Evolutionary conservation across 306 rosid genomes (phyloP).

Genomic region (Leucaena leucocephala): DNA sequence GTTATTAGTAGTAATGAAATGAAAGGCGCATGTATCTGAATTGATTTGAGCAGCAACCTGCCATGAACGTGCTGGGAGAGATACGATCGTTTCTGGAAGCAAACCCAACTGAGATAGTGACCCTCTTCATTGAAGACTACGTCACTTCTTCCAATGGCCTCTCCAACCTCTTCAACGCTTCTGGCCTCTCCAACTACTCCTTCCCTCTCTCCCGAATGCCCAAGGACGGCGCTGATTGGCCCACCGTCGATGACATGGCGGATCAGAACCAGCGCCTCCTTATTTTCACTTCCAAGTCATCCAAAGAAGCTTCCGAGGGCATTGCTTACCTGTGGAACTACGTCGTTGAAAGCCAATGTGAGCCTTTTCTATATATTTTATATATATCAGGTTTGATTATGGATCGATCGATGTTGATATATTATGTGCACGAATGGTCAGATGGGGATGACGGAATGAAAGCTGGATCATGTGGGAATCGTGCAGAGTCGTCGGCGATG

Average conservation of each 20-base stretch:
- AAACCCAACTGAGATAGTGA: slow-evolving; percentile 63
- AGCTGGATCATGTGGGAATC: slow-evolving; percentile 54
- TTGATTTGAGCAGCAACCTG: slow-evolving; percentile 53
- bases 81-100: slow-evolving; percentile 50
- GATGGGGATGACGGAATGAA: slow-evolving; percentile 63
- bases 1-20: background rate
- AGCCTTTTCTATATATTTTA: too few relatives aligned
- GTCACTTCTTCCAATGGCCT: slow-evolving; percentile 61
- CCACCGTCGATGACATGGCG: slow-evolving; percentile 62
- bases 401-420: too few relatives aligned
- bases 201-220: slow-evolving; percentile 64
- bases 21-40: background rate
- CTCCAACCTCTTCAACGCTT: slow-evolving; percentile 58
- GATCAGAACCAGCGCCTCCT: slow-evolving; percentile 55
- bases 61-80: slow-evolving; percentile 54
- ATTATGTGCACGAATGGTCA: too few relatives aligned
- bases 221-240: slow-evolving; percentile 58
- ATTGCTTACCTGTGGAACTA: slow-evolving; percentile 67
- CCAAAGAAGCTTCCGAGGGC: slow-evolving; percentile 65
- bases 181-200: slow-evolving; percentile 48
- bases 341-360: slow-evolving; percentile 52
- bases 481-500: slow-evolving; percentile 59
- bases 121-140: slow-evolving; percentile 72
- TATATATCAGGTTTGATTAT: too few relatives aligned
- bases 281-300: slow-evolving; percentile 55